These are phyloP conservation scores for Silene uniflora DNA, from an alignment of 148 eudicot genomes.

Conservation along the genomic window DNA sequence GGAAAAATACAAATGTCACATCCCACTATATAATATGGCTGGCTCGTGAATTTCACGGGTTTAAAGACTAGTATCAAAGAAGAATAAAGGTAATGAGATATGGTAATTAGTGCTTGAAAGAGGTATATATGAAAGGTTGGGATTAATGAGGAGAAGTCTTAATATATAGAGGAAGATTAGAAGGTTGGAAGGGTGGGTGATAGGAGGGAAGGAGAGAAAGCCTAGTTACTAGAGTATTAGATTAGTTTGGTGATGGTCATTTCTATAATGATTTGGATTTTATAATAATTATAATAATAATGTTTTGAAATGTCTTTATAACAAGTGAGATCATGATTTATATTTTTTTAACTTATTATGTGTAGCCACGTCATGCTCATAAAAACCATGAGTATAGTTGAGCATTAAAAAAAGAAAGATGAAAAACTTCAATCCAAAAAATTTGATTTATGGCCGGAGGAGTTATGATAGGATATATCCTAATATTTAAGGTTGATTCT, in stretches of 20 bases:
- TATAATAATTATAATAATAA: background rate
- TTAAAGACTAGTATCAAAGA: too few relatives aligned
- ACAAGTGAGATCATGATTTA: background rate
- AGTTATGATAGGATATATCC: background rate
- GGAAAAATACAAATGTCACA: background rate
- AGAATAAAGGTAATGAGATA: too few relatives aligned
- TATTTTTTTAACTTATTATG: background rate
- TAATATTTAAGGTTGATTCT: background rate
- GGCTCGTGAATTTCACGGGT: too few relatives aligned
- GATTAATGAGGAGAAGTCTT: background rate
- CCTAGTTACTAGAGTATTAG: background rate
- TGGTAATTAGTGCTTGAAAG: too few relatives aligned
- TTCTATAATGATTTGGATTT: background rate
- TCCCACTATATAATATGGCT: background rate
- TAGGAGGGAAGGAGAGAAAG: background rate
- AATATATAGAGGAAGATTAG: background rate
- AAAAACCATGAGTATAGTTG: background rate
- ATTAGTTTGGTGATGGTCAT: slow-evolving; percentile 6
- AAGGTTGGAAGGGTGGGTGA: background rate
- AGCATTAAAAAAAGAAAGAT: too few relatives aligned
- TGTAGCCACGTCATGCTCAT: background rate
- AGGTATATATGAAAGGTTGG: background rate
- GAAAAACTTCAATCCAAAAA: background rate
- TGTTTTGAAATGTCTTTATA: background rate
- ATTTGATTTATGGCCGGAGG: background rate